Base-by-base conservation (phyloP, 768 basidiomycete genomes). In the Phaeolepiota aurea region DNA sequence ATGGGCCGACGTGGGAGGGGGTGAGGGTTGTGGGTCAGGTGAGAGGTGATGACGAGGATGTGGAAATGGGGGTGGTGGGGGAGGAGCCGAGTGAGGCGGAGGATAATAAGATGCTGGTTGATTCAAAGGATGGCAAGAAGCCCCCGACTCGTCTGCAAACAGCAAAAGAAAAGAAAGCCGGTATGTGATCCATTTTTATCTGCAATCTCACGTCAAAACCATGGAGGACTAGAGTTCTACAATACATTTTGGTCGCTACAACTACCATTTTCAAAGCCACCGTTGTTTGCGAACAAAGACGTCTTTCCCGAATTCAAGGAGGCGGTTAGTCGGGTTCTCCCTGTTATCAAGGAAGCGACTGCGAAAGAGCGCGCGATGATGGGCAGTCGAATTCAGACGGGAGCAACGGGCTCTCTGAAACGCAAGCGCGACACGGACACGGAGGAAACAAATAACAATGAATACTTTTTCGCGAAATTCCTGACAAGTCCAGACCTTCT, bases 391-490 rank as follows among this genome's bases (percentile, higher is more conserved):
- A 61, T 64, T 3, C 66, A 62, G 0, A 46, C 59, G 1, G 62
- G 63, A 11, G 57, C 63, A 42, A 52, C 59, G 32, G 57, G 48
- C 5, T 61, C 62, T 0, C 55, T 73, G 42, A 89, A 86, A 59
- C 70, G 82, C 43, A 85, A 82, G 61, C 76, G 82, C 16, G 85
- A 83, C 14, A 56, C 58, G 5, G 76, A 77, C 23, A 52, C 58
- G n/a, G 71, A 75, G 38, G 81, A 78, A 52, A 64, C 61, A 12
- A 68, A 68, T 41, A 62, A 65, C 14, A 76, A 67, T 37, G 82
- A 91, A 45, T 92, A 91, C 55, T 94, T 93, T 63, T 93, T 92
- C 53, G 87, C 91, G 25, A 96, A 93, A 59, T 93, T 90, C 61
- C 64, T 96, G 40, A 94, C 91, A 1, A 89, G 79, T 46, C 82